These are phyloP conservation scores for Pseudovirgaria hyperparasitica DNA, from an alignment of 2,329 filamentous ascomycete species.

Conservation along the genomic window DNA sequence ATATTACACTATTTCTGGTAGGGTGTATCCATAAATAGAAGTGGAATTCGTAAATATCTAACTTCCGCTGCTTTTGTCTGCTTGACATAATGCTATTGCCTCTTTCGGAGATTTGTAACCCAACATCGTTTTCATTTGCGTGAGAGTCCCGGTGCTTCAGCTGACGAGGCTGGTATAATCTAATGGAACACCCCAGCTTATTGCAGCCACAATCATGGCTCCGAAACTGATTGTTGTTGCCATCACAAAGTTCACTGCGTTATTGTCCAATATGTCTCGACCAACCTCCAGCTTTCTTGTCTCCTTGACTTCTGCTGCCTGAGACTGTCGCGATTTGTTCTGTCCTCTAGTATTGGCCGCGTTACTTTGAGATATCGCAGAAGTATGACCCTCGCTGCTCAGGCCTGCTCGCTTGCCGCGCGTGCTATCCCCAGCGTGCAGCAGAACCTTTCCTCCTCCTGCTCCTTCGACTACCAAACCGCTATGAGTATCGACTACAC, in stretches of 20 bases:
- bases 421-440: slow-evolving; percentile 17
- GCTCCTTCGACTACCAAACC: slow-evolving; percentile 84
- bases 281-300: slow-evolving; percentile 50
- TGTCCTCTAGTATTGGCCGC: no score
- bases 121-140: no score
- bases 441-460: slow-evolving; percentile 49
- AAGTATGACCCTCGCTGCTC: slow-evolving; percentile 22
- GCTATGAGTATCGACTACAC: slow-evolving; percentile 68
- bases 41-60: no score
- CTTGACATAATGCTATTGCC: no score
- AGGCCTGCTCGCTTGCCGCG: slow-evolving; percentile 17
- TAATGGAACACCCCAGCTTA: slow-evolving; percentile 21
- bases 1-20: no score
- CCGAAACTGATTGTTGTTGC: slow-evolving; percentile 67
- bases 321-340: slow-evolving; percentile 19
- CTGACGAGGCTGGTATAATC: no score
- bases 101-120: no score
- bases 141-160: no score
- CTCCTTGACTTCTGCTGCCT: slow-evolving; percentile 24
- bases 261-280: slow-evolving; percentile 75
- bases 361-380: slow-evolving; percentile 12
- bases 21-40: no score
- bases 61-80: no score
- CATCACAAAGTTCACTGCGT: slow-evolving; percentile 91
- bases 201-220: slow-evolving; percentile 46